Percentiles rank a stretch among this genome's conserved stretches.
phyloP scores from a whole-genome alignment of 225 moss, liverwort and hornwort species.

The Rhytidiadelphus loreus region DNA sequence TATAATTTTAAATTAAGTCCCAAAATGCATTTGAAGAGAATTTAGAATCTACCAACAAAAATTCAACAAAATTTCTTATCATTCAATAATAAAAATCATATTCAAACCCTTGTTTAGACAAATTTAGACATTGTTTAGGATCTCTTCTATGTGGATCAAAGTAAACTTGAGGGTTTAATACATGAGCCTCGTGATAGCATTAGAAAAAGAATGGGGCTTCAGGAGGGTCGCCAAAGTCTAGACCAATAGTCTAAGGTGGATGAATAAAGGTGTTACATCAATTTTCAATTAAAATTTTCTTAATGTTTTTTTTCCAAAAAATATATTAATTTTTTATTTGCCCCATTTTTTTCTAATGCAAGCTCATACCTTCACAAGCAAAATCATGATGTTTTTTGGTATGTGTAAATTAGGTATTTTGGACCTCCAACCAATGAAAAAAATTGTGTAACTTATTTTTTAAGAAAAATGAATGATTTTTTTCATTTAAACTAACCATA shows the following conservation, averaged over 20 bases:
- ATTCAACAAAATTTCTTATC: background rate
- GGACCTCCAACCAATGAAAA: background rate
- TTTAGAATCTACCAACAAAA: background rate
- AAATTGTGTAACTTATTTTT: too few species aligned
- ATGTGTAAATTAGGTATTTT: background rate
- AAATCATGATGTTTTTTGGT: background rate
- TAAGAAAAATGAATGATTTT: too few species aligned
- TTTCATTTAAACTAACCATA: too few species aligned
- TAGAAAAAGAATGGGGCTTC: background rate
- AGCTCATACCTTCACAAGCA: background rate
- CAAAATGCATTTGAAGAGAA: background rate
- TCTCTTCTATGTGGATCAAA: too few species aligned
- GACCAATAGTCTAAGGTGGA: background rate
- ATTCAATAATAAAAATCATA: background rate
- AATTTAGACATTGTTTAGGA: too few species aligned
- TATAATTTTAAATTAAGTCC: background rate
- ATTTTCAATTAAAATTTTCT: background rate
- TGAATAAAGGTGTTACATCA: background rate
- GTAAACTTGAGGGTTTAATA: background rate
- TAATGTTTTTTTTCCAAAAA: background rate
- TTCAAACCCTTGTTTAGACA: background rate
- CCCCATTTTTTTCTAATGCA: too few species aligned
- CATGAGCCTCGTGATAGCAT: background rate
- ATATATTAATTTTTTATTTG: background rate
- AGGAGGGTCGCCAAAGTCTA: accelerated